A percentile compares a stretch with the other conserved stretches of the same genome.
phyloP scores from a whole-genome alignment of 371 early-diverging fungal species.

The Nematocida parisii region DNA sequence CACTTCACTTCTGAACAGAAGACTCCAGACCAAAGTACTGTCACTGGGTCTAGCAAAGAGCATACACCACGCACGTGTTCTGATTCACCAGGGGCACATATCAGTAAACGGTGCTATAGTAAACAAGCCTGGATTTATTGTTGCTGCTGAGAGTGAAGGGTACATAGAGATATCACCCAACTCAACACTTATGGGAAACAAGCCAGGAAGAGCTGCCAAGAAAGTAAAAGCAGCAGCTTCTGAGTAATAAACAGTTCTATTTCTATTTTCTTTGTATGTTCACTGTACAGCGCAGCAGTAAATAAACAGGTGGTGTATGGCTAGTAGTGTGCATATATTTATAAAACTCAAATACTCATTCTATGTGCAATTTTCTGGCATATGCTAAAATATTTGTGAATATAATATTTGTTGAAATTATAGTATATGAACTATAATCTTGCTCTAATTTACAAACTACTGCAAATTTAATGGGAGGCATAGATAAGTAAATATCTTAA shows the following conservation, averaged over 20 bases:
- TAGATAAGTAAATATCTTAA: no score
- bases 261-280: constrained; percentile 1
- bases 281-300: no score
- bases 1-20: constrained; percentile 95
- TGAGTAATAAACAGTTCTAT: constrained; percentile 35
- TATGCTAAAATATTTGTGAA: no score
- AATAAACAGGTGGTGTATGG: no score
- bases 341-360: no score
- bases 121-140: constrained; percentile 68
- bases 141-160: constrained; percentile 66
- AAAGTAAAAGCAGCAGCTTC: constrained; percentile 17
- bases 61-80: constrained; percentile 97
- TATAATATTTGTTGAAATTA: no score
- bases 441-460: no score
- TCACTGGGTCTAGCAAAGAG: constrained; percentile 95
- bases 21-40: constrained; percentile 98
- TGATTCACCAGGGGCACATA: constrained; percentile 76
- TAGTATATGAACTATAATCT: no score
- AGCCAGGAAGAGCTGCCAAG: constrained; percentile 49
- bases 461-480: no score
- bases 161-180: constrained; percentile 63
- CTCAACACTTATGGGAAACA: constrained; percentile 38
- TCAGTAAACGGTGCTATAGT: constrained; percentile 66
- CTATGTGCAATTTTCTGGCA: no score
- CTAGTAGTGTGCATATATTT: no score